Percentiles rank a stretch among this genome's conserved stretches.
phyloP scores from a whole-genome alignment of 106 monocot genomes.

The Platanthera guangdongensis region DNA sequence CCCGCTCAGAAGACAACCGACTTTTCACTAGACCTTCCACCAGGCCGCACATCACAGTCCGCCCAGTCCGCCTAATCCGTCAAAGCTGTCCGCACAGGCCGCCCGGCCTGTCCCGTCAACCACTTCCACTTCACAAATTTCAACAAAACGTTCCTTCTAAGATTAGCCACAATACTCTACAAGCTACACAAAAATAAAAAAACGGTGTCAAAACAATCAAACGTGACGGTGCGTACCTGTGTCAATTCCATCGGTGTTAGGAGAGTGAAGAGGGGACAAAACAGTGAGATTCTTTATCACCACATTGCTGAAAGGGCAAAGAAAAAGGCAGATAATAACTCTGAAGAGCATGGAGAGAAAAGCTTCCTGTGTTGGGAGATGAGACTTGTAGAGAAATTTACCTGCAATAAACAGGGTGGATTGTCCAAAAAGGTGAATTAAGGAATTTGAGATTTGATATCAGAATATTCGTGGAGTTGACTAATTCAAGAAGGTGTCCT shows the following conservation, averaged over 20 bases:
- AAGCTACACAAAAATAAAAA: background rate
- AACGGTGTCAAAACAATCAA: background rate
- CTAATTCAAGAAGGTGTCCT: constrained; percentile 82
- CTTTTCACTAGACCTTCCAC: too few relatives aligned
- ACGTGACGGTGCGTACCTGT: constrained; percentile 37
- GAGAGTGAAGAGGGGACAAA: constrained; percentile 69
- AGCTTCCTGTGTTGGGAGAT: background rate
- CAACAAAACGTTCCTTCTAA: background rate
- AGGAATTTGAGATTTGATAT: constrained; percentile 71
- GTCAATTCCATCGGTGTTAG: constrained; percentile 97
- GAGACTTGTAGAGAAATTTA: constrained; percentile 4
- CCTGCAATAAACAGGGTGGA: constrained; percentile 97
- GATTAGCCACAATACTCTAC: background rate
- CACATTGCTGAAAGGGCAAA: constrained; percentile 52
- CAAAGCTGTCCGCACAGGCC: too few relatives aligned
- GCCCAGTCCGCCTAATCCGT: too few relatives aligned
- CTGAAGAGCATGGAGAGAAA: background rate
- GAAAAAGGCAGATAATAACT: background rate
- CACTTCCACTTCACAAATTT: too few relatives aligned
- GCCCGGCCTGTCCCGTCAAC: too few relatives aligned
- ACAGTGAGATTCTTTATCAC: constrained; percentile 75
- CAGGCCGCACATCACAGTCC: too few relatives aligned
- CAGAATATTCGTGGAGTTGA: constrained; percentile 72
- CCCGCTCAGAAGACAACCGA: too few relatives aligned
- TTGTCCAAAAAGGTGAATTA: constrained; percentile 93